These are phyloP conservation scores for Tinospora cordifolia DNA, from an alignment of 164 flowering plant genomes.

Conservation along the genomic window DNA sequence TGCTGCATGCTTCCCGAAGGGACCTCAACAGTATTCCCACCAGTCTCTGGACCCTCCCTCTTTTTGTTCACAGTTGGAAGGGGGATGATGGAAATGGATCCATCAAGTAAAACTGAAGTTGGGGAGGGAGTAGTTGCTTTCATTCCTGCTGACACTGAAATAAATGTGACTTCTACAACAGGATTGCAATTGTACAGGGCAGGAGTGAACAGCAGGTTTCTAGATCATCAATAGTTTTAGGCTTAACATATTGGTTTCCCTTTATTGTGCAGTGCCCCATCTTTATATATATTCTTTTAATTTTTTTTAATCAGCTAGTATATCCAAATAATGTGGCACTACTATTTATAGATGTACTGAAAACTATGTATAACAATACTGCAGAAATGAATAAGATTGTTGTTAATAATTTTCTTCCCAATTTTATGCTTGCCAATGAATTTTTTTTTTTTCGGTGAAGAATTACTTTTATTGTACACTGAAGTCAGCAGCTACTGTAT, in stretches of 20 bases:
- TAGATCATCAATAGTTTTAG: not conserved
- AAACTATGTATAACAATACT: not conserved
- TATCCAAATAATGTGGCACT: not conserved
- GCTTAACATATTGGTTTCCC: not conserved
- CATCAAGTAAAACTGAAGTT: slow-evolving; percentile 20
- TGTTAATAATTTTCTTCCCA: not conserved
- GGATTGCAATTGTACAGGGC: slow-evolving; percentile 56
- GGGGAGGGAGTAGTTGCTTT: slow-evolving; percentile 60
- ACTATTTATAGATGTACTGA: not conserved
- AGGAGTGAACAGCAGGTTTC: slow-evolving; percentile 56
- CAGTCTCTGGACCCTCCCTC: slow-evolving; percentile 65
- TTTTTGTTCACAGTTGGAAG: slow-evolving; percentile 49
- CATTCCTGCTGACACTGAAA: slow-evolving; percentile 51
- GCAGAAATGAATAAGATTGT: not conserved
- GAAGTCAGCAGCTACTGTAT: too few relatives aligned
- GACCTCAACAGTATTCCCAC: slow-evolving; percentile 43
- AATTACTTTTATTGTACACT: not conserved
- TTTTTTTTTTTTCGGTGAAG: too few relatives aligned
- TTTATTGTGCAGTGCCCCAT: not conserved
- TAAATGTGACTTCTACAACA: slow-evolving; percentile 26
- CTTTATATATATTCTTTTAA: not conserved
- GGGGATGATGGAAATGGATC: slow-evolving; percentile 35
- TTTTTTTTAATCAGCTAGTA: not conserved
- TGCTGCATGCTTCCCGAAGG: slow-evolving; percentile 48
- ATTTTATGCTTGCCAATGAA: not conserved